These are phyloP conservation scores for Monosporascus sp. DNA, from an alignment of 2,329 filamentous ascomycete genomes.

Conservation along the genomic window DNA sequence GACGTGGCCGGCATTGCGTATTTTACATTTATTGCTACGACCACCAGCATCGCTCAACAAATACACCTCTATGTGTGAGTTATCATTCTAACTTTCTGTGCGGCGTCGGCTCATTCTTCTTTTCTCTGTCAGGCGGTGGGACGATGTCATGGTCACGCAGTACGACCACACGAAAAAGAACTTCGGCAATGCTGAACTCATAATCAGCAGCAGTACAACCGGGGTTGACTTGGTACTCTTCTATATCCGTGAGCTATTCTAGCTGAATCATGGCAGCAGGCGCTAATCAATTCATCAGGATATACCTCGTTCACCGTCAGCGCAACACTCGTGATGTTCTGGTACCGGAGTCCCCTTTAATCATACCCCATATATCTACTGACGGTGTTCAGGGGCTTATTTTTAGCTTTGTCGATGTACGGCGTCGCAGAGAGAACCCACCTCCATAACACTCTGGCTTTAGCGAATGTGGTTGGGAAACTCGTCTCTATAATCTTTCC, in stretches of 20 bases:
- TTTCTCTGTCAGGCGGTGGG: slow-evolving; percentile 4
- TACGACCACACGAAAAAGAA: slow-evolving; percentile 5
- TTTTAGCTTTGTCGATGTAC: slow-evolving; percentile 12
- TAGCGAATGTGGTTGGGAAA: slow-evolving; percentile 9
- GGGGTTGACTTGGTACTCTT: slow-evolving; percentile 11
- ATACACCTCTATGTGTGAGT: slow-evolving; percentile 12
- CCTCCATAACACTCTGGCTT: neutral
- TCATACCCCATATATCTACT: neutral
- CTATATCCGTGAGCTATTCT: slow-evolving; percentile 10
- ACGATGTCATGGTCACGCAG: slow-evolving; percentile 7
- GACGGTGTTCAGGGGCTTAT: slow-evolving; percentile 6
- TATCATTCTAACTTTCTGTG: neutral
- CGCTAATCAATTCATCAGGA: neutral
- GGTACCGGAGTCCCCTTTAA: neutral
- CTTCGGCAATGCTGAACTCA: slow-evolving; percentile 6
- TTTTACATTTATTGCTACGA: slow-evolving; percentile 10
- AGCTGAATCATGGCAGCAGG: neutral
- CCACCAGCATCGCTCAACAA: slow-evolving; percentile 12
- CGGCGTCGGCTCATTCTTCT: neutral
- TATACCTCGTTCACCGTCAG: slow-evolving; percentile 9
- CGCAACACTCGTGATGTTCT: slow-evolving; percentile 12
- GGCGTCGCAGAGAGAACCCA: slow-evolving; percentile 7
- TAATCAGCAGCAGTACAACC: slow-evolving; percentile 4
- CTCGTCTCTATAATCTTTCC: slow-evolving; percentile 7
- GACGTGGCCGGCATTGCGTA: slow-evolving; percentile 14